phyloP scores from a whole-genome alignment of 495 filamentous ascomycete species.

The Penicillium cataractarum region DNA sequence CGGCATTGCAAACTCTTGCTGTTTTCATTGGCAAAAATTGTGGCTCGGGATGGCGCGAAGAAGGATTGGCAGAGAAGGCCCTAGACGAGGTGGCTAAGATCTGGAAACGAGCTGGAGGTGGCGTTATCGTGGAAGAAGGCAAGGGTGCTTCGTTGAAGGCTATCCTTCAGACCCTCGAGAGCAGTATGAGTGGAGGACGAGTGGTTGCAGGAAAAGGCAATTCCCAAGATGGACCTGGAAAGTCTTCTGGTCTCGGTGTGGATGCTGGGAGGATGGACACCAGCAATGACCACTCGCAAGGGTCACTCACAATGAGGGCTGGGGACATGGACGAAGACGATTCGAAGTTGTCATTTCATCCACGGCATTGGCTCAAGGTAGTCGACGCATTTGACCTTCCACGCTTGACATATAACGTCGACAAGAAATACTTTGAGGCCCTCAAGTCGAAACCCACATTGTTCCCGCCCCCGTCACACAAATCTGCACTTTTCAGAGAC shows the following conservation, averaged over 20 bases:
- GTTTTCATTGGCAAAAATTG: slow-evolving; percentile 90
- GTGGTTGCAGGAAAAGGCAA: slow-evolving; percentile 45
- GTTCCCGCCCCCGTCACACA: slow-evolving; percentile 77
- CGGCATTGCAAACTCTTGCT: slow-evolving; percentile 81
- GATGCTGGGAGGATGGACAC: slow-evolving; percentile 21
- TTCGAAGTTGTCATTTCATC: slow-evolving; percentile 58
- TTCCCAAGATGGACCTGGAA: slow-evolving; percentile 25
- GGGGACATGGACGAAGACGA: slow-evolving; percentile 65
- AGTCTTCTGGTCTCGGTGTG: slow-evolving; percentile 15
- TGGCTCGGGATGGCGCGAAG: slow-evolving; percentile 94
- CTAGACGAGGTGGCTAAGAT: slow-evolving; percentile 86
- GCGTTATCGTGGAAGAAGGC: slow-evolving; percentile 85
- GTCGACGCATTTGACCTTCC: slow-evolving; percentile 85
- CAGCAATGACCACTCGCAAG: slow-evolving; percentile 18
- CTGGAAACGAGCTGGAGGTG: slow-evolving; percentile 83
- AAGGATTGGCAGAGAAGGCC: slow-evolving; percentile 88
- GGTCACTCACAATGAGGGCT: slow-evolving; percentile 15
- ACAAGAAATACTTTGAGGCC: slow-evolving; percentile 89
- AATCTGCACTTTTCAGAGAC: slow-evolving; percentile 83
- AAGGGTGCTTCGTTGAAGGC: slow-evolving; percentile 72
- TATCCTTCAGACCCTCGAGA: slow-evolving; percentile 80
- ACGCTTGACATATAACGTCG: slow-evolving; percentile 77
- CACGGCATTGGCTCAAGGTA: slow-evolving; percentile 76
- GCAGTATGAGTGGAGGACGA: slow-evolving; percentile 80
- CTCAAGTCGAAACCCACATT: slow-evolving; percentile 69